Percentiles rank a stretch among this genome's conserved stretches.
Conservation (phyloP, 1,284 basidiomycete genomes). For the Trametes hirsuta region DNA sequence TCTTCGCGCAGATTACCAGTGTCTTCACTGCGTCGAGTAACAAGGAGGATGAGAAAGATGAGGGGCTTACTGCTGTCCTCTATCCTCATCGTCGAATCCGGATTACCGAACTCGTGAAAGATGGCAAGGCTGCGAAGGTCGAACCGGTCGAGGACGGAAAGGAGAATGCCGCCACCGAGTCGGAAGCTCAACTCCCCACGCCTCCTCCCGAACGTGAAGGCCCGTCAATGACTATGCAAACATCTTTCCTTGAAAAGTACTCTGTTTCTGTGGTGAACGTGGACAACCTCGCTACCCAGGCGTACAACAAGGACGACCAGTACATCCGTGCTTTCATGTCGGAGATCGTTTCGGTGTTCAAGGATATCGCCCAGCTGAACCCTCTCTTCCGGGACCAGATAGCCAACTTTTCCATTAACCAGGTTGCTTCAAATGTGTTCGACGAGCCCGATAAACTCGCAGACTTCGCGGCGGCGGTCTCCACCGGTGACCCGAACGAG, state of each 20-base stretch:
- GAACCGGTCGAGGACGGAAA: slow-evolving; percentile 49
- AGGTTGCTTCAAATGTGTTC: slow-evolving; percentile 96
- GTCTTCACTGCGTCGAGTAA: slow-evolving; percentile 69
- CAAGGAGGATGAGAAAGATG: slow-evolving; percentile 71
- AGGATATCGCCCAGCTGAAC: slow-evolving; percentile 97
- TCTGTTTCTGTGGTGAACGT: slow-evolving; percentile 92
- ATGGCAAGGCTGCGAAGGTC: slow-evolving; percentile 50
- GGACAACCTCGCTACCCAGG: slow-evolving; percentile 79
- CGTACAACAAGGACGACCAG: slow-evolving; percentile 93
- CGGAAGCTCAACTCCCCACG: slow-evolving; percentile 40
- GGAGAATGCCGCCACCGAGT: slow-evolving; percentile 29
- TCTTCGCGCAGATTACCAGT: slow-evolving; percentile 97
- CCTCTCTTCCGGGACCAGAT: slow-evolving; percentile 99
- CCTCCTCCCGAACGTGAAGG: slow-evolving; percentile 39
- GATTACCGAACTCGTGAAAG: slow-evolving; percentile 86
- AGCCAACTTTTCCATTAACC: slow-evolving; percentile 95
- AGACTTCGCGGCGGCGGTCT: slow-evolving; percentile 97
- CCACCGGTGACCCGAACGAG: slow-evolving; percentile 88
- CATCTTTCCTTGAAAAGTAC: slow-evolving; percentile 90
- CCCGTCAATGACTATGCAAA: slow-evolving; percentile 55
- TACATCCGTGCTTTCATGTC: slow-evolving; percentile 96
- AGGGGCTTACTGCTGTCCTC: slow-evolving; percentile 91
- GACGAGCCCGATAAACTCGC: slow-evolving; percentile 98
- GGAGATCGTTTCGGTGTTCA: slow-evolving; percentile 97
- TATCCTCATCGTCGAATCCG: slow-evolving; percentile 94